Base-by-base conservation (phyloP, 805 yeast species). In the Hyphopichia homilentoma region DNA sequence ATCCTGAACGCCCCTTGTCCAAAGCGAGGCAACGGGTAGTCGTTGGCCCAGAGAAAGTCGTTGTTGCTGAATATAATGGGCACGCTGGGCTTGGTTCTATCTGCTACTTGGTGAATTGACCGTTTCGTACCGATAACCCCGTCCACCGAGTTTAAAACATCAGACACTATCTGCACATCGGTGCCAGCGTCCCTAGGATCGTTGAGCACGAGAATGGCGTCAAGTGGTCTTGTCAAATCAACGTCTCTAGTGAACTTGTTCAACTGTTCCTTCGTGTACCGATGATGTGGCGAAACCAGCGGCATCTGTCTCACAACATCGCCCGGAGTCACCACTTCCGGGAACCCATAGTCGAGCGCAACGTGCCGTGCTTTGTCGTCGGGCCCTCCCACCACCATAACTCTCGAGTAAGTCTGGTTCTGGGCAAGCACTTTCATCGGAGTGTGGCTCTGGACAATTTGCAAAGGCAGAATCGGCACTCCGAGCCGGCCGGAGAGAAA, bases 111-210 rank as follows among this genome's bases (percentile, higher is more conserved):
- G 6, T 38, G 30, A 12, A 36, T 24, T 12, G 50, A 35, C 35
- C 85, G 61, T 24, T 61, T 47, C 0, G 94, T 85, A 16, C 90
- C 90, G 14, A 82, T 45, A 27, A 55, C 42, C 0, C 95, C 95
- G 28, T 55, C 46, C 6, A 77, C 65, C 7, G 88, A 78, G 40
- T 77, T 75, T 33, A 88, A 61, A 21, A 84, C 48, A 47, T 88
- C 97, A 32, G 74, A 53, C 3, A 86, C 76, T 12, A 89, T 71
- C 60, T 88, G 97, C 6, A 81, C 48, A 54, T 88, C 97, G 1
- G 89, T 75, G 1, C 85, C 88, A 80, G 87, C 72, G 53, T 88
- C 96, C 38, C 95, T 66, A 4, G 96, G 88, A 55, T 89, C 97
- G 49, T 84, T 84, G 57, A 88, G 87, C 16, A 88, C 87, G 39